Base-by-base conservation (phyloP, 352 stramenopile species). In the Globisporangium cederbergense region DNA sequence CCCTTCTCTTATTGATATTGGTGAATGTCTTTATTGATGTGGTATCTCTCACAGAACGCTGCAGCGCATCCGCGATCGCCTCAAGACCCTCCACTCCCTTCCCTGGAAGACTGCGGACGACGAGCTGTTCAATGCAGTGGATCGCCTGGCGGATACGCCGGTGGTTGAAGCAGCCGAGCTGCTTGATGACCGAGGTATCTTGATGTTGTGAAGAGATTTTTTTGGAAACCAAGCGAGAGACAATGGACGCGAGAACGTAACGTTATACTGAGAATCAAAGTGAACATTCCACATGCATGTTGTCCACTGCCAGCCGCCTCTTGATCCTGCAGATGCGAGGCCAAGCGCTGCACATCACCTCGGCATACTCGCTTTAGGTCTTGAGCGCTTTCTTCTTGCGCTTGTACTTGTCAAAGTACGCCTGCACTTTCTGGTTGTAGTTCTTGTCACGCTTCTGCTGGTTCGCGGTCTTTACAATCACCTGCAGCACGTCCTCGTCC, bases 401-500 rank as follows among this genome's bases (percentile, higher is more conserved):
- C 76, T 97, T 97, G 76, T 97, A 97, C 82, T 98, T 98, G 76
- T 99, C 96, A 68, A 92, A 96, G 75, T 98, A 97, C 49, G 87
- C 90, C 76, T 99, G 96, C 56, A 98, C 94, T 65, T 98, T 90
- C 51, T 91, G 78, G 65, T 96, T 91, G 81, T 99, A 99, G 74
- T 98, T 98, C 74, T 98, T 98, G 81, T 98, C 95, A 64, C 93
- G 89, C 78, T 98, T 98, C 75, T 99, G 93, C 76, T 99, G 97
- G 67, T 97, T 98, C 32, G 98, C 96, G 2, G 98, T 99, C 77
- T 99, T 98, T 40, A 97, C 96, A 20, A 99, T 96, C 64, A 99
- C 97, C 69, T 99, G 95, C 52, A 99, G 72, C 25, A 99, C 97
- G 77, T 99, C 98, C 82, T 99, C 96, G 78, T 99, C 98, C 38